A percentile compares a stretch with the other conserved stretches of the same genome.
Conservation (phyloP, 768 basidiomycete genomes). For the Boletus bicolor region DNA sequence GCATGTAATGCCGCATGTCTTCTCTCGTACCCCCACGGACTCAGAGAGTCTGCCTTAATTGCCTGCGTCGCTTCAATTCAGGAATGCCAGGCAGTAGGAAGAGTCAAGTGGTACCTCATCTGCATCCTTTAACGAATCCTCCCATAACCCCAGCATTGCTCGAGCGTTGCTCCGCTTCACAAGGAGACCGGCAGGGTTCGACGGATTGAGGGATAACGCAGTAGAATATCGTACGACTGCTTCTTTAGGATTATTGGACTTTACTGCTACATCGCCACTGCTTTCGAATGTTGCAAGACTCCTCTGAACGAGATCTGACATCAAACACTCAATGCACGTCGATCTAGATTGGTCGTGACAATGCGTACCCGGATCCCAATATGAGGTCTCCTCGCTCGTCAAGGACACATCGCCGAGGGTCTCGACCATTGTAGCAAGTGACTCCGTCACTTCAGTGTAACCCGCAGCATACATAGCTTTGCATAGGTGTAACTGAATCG, state of each 20-base stretch:
- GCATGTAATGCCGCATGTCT: slow-evolving; percentile 1
- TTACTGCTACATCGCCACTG: neutral
- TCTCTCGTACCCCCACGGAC: neutral
- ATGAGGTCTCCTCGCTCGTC: too few relatives aligned
- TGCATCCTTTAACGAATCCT: slow-evolving; percentile 12
- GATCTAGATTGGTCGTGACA: too few relatives aligned
- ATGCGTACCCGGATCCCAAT: too few relatives aligned
- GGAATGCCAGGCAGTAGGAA: too few relatives aligned
- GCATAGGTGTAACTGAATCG: too few relatives aligned
- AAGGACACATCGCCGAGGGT: too few relatives aligned
- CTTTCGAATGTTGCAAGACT: too few relatives aligned
- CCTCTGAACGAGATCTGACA: too few relatives aligned
- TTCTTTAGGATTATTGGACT: neutral
- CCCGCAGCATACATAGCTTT: too few relatives aligned
- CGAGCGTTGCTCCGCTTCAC: slow-evolving; percentile 7
- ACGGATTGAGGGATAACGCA: neutral
- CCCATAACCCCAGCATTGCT: neutral
- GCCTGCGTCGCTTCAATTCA: neutral
- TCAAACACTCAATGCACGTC: too few relatives aligned
- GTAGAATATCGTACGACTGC: slow-evolving; percentile 5
- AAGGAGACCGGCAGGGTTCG: neutral
- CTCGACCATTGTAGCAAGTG: too few relatives aligned
- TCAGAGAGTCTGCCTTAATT: neutral
- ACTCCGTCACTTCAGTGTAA: too few relatives aligned
- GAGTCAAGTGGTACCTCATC: neutral